Evolutionary conservation across 805 yeast species (phyloP).

Genomic region (Ogataea naganishii): DNA sequence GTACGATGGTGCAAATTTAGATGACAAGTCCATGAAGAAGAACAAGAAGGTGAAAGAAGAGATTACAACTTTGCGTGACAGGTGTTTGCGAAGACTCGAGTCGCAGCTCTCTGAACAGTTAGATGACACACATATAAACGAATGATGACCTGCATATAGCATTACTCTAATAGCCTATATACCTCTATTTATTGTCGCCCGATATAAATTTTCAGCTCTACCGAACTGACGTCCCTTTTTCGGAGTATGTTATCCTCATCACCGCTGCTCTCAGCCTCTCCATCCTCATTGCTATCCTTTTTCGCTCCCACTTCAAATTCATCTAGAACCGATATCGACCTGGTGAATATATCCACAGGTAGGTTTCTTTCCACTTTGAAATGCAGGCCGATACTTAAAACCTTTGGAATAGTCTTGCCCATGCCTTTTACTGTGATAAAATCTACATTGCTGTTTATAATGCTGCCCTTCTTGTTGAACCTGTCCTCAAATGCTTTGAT

Average conservation of each 20-base stretch:
- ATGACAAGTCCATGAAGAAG: slow-evolving; percentile 23
- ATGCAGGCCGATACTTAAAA: slow-evolving; percentile 52
- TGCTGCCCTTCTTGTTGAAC: slow-evolving; percentile 33
- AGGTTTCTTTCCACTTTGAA: slow-evolving; percentile 43
- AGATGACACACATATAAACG: neutral
- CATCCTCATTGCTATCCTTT: slow-evolving; percentile 4
- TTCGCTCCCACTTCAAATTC: slow-evolving; percentile 32
- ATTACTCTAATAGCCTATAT: slow-evolving; percentile 1
- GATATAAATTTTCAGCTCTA: slow-evolving; percentile 36
- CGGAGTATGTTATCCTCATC: slow-evolving; percentile 27
- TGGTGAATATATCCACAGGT: slow-evolving; percentile 54
- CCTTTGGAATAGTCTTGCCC: slow-evolving; percentile 65
- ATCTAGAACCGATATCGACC: slow-evolving; percentile 61
- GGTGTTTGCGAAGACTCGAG: slow-evolving; percentile 25
- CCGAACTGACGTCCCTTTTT: slow-evolving; percentile 38
- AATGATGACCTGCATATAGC: slow-evolving; percentile 1
- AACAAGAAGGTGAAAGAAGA: slow-evolving; percentile 39
- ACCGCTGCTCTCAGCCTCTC: slow-evolving; percentile 11
- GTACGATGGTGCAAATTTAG: slow-evolving; percentile 16
- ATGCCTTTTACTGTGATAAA: slow-evolving; percentile 59
- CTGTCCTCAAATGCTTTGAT: slow-evolving; percentile 27
- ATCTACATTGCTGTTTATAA: slow-evolving; percentile 14
- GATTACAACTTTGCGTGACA: slow-evolving; percentile 33
- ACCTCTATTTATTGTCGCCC: slow-evolving; percentile 1
- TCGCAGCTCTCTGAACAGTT: neutral